Evolutionary conservation across 352 stramenopile species (phyloP).

Genomic region (Phytophthora pisi): DNA sequence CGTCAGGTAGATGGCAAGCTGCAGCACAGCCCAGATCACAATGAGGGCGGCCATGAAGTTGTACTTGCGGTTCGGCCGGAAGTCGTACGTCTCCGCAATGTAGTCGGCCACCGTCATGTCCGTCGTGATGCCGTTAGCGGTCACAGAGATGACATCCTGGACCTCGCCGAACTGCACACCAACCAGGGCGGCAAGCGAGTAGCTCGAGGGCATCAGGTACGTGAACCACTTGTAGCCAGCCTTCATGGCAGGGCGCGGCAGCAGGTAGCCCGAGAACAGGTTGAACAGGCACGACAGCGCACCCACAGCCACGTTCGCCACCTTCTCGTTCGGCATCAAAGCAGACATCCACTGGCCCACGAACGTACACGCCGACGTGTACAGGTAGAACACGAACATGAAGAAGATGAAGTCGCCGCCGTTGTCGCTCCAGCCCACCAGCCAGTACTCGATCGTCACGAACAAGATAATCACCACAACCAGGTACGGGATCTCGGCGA

Average conservation of each 20-base stretch:
- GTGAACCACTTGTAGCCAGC: constrained; percentile 58
- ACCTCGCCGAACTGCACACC: background rate
- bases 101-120: background rate
- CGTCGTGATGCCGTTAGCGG: background rate
- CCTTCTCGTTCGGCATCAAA: constrained; percentile 64
- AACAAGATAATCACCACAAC: constrained; percentile 15
- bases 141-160: background rate
- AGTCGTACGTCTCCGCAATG: background rate
- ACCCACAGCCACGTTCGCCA: constrained; percentile 68
- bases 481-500: constrained; percentile 70
- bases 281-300: constrained; percentile 63
- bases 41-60: background rate
- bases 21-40: background rate
- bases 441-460: too few relatives aligned
- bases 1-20: constrained; percentile 56
- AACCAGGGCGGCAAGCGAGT: background rate
- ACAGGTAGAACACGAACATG: constrained; percentile 47
- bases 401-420: background rate
- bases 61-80: background rate
- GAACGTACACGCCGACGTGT: constrained; percentile 60
- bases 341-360: constrained; percentile 68
- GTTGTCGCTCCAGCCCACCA: background rate
- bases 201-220: constrained; percentile 36
- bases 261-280: constrained; percentile 54
- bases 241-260: constrained; percentile 47